phyloP scores from a whole-genome alignment of 164 flowering plant genomes.

The Nelumbo lutea region DNA sequence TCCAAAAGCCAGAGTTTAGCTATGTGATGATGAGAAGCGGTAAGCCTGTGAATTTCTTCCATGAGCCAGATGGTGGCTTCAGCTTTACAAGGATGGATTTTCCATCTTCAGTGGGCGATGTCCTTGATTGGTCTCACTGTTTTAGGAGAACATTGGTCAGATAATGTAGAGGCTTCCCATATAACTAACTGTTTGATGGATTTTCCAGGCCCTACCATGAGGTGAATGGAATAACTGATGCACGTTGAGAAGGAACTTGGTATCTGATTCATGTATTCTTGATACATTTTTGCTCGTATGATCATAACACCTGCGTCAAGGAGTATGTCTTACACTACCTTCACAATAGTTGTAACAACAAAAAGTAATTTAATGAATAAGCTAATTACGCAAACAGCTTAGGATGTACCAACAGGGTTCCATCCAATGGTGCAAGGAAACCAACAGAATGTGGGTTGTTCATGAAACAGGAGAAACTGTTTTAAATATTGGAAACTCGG shows the following conservation, averaged over 20 bases:
- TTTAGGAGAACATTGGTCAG: conserved; percentile 68
- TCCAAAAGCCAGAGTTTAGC: conserved; percentile 62
- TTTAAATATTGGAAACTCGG: neutral
- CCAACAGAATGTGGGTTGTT: neutral
- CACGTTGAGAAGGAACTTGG: conserved; percentile 54
- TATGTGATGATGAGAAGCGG: conserved; percentile 55
- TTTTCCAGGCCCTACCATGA: conserved; percentile 70
- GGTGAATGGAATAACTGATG: conserved; percentile 59
- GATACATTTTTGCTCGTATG: conserved; percentile 74
- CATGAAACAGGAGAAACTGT: neutral
- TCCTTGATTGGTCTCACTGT: conserved; percentile 62
- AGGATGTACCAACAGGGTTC: neutral
- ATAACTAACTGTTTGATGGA: conserved; percentile 58
- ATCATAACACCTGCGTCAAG: conserved; percentile 39
- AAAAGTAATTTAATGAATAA: neutral
- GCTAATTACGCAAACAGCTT: neutral
- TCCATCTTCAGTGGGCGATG: conserved; percentile 41
- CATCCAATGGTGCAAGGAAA: neutral
- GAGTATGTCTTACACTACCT: conserved; percentile 13
- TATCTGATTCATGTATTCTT: conserved; percentile 74
- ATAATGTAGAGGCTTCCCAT: conserved; percentile 86
- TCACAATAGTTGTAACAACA: neutral
- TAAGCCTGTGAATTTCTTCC: conserved; percentile 70
- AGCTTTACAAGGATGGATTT: conserved; percentile 75
- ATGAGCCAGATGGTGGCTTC: conserved; percentile 78